These are phyloP conservation scores for Phytophthora palmivora DNA, from an alignment of 352 stramenopile genomes.

Conservation along the genomic window DNA sequence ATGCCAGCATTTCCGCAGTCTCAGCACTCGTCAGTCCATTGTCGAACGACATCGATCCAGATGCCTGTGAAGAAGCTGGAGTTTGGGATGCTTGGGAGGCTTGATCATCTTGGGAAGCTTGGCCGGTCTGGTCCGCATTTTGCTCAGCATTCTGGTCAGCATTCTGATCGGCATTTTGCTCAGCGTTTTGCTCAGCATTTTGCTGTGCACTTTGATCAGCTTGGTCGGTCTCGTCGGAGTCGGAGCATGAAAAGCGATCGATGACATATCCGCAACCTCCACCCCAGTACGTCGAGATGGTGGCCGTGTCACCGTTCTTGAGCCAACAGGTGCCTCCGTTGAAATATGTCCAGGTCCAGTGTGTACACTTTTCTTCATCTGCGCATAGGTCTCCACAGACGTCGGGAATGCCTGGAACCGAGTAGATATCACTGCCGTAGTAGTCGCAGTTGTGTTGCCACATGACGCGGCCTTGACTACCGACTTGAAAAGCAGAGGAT, in stretches of 20 bases:
- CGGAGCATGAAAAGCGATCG: constrained; percentile 35
- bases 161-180: constrained; percentile 8
- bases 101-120: constrained; percentile 13
- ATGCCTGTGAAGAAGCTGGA: constrained; percentile 10
- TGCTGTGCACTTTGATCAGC: constrained; percentile 6
- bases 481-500: constrained; percentile 34
- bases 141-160: constrained; percentile 12
- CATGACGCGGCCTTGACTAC: constrained; percentile 49
- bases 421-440: constrained; percentile 41
- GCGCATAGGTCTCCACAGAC: constrained; percentile 48
- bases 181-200: constrained; percentile 1
- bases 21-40: constrained; percentile 48
- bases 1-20: constrained; percentile 49
- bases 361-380: constrained; percentile 39
- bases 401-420: constrained; percentile 36
- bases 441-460: constrained; percentile 57
- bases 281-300: constrained; percentile 31
- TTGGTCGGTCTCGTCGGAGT: constrained; percentile 21
- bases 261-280: constrained; percentile 52
- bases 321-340: constrained; percentile 59
- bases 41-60: constrained; percentile 29
- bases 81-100: constrained; percentile 3
- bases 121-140: constrained; percentile 8
- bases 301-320: constrained; percentile 37
- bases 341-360: constrained; percentile 53